These are phyloP conservation scores for Stephania japonica DNA, from an alignment of 164 flowering plant species.

Conservation along the genomic window DNA sequence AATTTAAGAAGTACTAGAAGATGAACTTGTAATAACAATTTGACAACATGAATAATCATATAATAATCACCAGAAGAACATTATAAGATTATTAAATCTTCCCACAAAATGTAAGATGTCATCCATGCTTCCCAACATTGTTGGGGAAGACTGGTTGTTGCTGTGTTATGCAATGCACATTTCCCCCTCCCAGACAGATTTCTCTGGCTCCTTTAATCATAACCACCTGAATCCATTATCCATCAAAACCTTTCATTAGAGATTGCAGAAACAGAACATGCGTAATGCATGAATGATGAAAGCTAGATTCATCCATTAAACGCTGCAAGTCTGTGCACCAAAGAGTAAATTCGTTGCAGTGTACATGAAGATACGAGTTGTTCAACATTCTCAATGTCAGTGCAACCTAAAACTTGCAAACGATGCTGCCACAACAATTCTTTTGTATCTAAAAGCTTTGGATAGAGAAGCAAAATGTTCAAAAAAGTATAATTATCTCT, in stretches of 20 bases:
- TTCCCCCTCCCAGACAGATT: constrained; percentile 84
- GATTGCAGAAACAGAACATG: not conserved
- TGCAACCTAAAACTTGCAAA: not conserved
- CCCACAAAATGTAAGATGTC: not conserved
- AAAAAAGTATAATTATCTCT: constrained; percentile 13
- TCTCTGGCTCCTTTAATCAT: constrained; percentile 84
- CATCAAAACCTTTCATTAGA: constrained; percentile 6
- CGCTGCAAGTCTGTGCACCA: not conserved
- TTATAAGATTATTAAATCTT: not conserved
- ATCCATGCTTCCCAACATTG: constrained; percentile 9
- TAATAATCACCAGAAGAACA: no score
- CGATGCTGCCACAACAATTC: not conserved
- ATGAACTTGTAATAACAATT: no score
- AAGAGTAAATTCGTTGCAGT: not conserved
- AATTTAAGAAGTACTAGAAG: no score
- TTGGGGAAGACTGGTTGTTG: constrained; percentile 64
- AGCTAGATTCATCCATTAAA: not conserved
- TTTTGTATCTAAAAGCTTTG: not conserved
- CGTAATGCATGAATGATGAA: not conserved
- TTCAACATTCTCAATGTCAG: not conserved
- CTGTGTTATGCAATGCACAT: constrained; percentile 93
- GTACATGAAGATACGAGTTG: not conserved
- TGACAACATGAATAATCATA: no score
- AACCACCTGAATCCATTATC: constrained; percentile 49
- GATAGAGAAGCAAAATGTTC: not conserved